Conservation (phyloP, 345 rosid species). For the Moringa oleifera region DNA sequence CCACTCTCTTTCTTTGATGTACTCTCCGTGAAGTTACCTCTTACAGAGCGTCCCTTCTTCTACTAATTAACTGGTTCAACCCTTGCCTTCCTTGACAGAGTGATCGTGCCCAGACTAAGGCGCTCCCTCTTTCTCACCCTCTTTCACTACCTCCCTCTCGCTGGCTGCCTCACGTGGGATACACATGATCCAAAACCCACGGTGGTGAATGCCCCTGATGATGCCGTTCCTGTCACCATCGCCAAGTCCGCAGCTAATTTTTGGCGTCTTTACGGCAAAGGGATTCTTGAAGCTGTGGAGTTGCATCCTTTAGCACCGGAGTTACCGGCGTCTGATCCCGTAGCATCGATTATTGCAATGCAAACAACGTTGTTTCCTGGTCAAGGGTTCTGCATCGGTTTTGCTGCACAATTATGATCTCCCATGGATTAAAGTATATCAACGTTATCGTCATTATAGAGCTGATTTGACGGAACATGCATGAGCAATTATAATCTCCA, state of each 20-base stretch:
- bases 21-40: too few relatives aligned
- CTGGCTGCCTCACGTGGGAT: slow-evolving; percentile 16
- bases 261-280: not conserved
- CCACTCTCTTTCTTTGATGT: too few relatives aligned
- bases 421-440: too few relatives aligned
- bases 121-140: slow-evolving; percentile 18
- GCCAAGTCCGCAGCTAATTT: slow-evolving; percentile 16
- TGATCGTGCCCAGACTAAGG: slow-evolving; percentile 16
- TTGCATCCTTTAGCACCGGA: slow-evolving; percentile 4
- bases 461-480: too few relatives aligned
- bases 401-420: not conserved
- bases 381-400: slow-evolving; percentile 14
- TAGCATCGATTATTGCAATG: not conserved
- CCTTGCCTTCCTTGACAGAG: slow-evolving; percentile 3
- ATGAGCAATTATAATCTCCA: too few relatives aligned
- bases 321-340: not conserved
- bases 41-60: slow-evolving; percentile 16
- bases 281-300: not conserved
- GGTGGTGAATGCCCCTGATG: slow-evolving; percentile 5
- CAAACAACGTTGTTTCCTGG: slow-evolving; percentile 22
- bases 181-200: not conserved
- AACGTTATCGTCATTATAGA: too few relatives aligned
- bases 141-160: slow-evolving; percentile 19
- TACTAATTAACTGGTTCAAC: slow-evolving; percentile 10
- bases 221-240: slow-evolving; percentile 16